Evolutionary conservation across 2,329 filamentous ascomycete species (phyloP), one percentile per base, ranked within the genome.

Genomic region (Aspergillus ibericus): DNA sequence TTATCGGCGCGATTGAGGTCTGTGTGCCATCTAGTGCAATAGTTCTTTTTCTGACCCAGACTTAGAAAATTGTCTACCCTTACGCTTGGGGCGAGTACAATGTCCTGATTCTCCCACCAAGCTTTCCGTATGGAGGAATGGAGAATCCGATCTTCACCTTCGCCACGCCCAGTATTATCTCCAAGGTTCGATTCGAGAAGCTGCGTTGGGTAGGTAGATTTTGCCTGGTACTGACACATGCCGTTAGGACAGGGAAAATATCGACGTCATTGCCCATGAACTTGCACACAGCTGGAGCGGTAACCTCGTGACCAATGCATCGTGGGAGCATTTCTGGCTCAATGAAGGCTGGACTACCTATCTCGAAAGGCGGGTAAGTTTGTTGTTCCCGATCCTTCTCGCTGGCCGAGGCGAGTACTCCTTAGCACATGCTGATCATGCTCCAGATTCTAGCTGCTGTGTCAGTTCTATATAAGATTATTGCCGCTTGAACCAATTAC

Each of bases 51-150:
- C 42, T 61, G 51, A 72, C 53, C 9, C 15, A 18, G 3, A 32
- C 56, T 78, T 55, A 79, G 74, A 82, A 83, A 68, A 83, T 87
- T 44, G 86, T 96, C 48, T 96, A 92, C 67, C 90, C 91, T 0
- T 98, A 99, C 75, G 85, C 86, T 59, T 99, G 95, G 95, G 93
- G 91, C 15, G 88, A 93, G 66, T 98, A 98, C 81, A 98, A 98
- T 66, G 91, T 96, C 9, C 81, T 98, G 20, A 89, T 97, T 4
- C 81, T 98, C 32, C 93, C 93, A 4, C 90, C 92, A 0, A 93
- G 90, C 66, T 98, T 96, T 74, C 92, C 92, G 0, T 96, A 95
- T 68, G 92, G 91, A 69, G 90, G 89, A 76, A 78, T 78, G 83
- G 92, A 96, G 75, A 96, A 97, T 72, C 93, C 93, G 0, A 87